phyloP scores from a whole-genome alignment of 805 yeast species.

The Teunomyces barrocoloradensis region DNA sequence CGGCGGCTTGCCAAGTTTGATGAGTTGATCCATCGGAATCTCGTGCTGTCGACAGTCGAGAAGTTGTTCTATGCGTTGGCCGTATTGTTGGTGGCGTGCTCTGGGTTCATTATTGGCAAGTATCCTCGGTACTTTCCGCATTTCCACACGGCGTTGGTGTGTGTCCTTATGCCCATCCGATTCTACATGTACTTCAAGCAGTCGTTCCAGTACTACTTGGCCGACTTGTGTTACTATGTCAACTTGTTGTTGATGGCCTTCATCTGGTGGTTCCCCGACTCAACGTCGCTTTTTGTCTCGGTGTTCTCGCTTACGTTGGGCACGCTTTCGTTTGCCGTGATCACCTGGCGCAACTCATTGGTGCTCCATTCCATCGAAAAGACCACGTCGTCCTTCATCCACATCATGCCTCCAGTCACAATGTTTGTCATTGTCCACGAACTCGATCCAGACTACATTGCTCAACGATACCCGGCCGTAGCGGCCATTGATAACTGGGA shows the following conservation, averaged over 20 bases:
- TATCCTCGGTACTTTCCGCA: slow-evolving; percentile 76
- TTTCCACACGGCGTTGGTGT: slow-evolving; percentile 62
- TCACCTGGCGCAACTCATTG: slow-evolving; percentile 92
- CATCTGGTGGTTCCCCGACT: slow-evolving; percentile 80
- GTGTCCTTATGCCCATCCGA: slow-evolving; percentile 76
- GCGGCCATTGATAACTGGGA: slow-evolving; percentile 64
- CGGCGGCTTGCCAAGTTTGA: slow-evolving; percentile 34
- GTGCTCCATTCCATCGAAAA: slow-evolving; percentile 91
- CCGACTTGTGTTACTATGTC: slow-evolving; percentile 91
- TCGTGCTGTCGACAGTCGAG: slow-evolving; percentile 48
- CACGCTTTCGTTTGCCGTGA: slow-evolving; percentile 87
- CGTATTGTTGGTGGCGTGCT: slow-evolving; percentile 60
- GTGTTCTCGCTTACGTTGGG: slow-evolving; percentile 89
- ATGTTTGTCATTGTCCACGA: slow-evolving; percentile 86
- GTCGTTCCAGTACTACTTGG: slow-evolving; percentile 81
- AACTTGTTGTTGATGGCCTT: slow-evolving; percentile 66
- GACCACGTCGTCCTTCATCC: slow-evolving; percentile 88
- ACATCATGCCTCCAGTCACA: slow-evolving; percentile 84
- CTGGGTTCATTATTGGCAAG: slow-evolving; percentile 76
- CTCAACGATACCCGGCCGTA: slow-evolving; percentile 78
- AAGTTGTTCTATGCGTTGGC: slow-evolving; percentile 79
- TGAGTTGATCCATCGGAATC: slow-evolving; percentile 30
- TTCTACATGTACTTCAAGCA: slow-evolving; percentile 76
- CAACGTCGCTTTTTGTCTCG: slow-evolving; percentile 69
- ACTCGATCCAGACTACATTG: slow-evolving; percentile 49